phyloP scores from a whole-genome alignment of 441 rosid species.

The Erodium texanum region DNA sequence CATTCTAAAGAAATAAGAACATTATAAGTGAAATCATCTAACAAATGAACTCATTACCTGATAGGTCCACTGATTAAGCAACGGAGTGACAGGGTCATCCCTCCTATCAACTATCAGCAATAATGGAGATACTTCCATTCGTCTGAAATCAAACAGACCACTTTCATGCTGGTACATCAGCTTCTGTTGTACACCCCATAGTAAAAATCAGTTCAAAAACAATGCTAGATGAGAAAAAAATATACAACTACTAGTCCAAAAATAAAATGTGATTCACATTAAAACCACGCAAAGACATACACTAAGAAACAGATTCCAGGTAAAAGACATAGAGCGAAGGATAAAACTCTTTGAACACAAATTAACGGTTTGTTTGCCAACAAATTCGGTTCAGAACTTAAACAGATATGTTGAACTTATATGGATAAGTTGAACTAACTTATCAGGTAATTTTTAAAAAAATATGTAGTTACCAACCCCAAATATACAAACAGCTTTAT shows the following conservation, averaged over 20 bases:
- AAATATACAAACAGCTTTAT: neutral
- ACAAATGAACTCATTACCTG: slow-evolving; percentile 39
- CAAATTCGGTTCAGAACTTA: neutral
- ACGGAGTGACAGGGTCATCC: slow-evolving; percentile 89
- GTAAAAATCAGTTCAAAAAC: neutral
- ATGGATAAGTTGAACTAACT: neutral
- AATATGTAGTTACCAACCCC: neutral
- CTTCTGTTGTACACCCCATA: slow-evolving; percentile 42
- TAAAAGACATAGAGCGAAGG: neutral
- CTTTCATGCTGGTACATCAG: slow-evolving; percentile 96
- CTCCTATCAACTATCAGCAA: slow-evolving; percentile 80
- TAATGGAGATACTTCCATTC: slow-evolving; percentile 73
- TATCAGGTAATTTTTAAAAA: no score
- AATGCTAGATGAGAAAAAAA: no score
- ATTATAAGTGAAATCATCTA: slow-evolving; percentile 15
- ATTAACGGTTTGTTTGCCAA: neutral
- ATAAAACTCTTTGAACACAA: neutral
- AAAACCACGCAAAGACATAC: neutral
- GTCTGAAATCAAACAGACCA: slow-evolving; percentile 87
- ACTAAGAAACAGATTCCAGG: neutral
- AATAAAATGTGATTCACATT: neutral
- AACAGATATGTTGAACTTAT: neutral
- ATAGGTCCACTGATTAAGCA: slow-evolving; percentile 92
- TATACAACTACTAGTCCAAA: neutral
- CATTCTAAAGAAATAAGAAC: no score